phyloP scores from a whole-genome alignment of 176 grass and related monocot genomes.

The Aegilops longissima region DNA sequence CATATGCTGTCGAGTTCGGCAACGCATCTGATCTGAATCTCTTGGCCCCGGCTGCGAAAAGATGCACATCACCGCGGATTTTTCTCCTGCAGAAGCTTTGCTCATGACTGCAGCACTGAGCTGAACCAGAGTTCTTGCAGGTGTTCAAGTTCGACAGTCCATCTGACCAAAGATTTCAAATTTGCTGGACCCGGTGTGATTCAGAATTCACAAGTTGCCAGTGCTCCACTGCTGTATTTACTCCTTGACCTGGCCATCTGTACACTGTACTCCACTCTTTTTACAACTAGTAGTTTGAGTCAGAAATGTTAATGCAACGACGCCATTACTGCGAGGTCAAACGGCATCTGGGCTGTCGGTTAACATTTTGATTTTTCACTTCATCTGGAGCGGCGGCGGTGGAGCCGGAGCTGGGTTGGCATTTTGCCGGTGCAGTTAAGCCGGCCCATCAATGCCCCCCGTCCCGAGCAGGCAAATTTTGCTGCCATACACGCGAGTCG shows the following conservation, averaged over 20 bases:
- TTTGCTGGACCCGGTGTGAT: neutral
- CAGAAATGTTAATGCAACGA: neutral
- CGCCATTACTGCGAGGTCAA: neutral
- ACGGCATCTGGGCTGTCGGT: neutral
- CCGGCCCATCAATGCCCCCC: neutral
- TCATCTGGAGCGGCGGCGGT: neutral
- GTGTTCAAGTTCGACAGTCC: neutral
- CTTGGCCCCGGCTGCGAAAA: neutral
- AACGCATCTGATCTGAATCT: slow-evolving; percentile 17
- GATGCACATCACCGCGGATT: slow-evolving; percentile 18
- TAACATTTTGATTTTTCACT: neutral
- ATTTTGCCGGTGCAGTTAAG: neutral
- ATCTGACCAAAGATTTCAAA: neutral
- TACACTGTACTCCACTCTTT: neutral
- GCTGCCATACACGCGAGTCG: neutral
- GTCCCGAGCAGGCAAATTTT: neutral
- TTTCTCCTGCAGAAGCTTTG: neutral
- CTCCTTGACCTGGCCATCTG: neutral
- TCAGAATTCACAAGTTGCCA: neutral
- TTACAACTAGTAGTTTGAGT: neutral
- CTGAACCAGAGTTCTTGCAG: neutral
- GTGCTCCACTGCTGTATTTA: neutral
- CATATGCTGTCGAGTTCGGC: slow-evolving; percentile 28
- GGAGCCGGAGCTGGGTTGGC: neutral
- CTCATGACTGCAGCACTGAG: neutral